A percentile compares a stretch with the other conserved stretches of the same genome.
phyloP scores from a whole-genome alignment of 2,329 filamentous ascomycete species.

The Calonectria hongkongensis region DNA sequence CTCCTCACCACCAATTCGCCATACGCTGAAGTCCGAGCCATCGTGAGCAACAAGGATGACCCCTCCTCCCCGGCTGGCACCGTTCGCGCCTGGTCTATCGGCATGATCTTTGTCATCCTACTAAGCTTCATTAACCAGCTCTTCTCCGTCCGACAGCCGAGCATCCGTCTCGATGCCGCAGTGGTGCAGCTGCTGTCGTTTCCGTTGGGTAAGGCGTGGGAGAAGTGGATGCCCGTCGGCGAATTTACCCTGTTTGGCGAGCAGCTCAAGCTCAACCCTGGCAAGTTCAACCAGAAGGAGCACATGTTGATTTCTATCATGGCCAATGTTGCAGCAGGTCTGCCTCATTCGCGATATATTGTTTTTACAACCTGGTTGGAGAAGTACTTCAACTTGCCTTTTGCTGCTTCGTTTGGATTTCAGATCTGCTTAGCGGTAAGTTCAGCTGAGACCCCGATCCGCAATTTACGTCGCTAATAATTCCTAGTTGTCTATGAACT shows the following conservation, averaged over 20 bases:
- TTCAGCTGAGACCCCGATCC: neutral
- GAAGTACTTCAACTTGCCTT: conserved; percentile 70
- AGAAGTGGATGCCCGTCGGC: conserved; percentile 69
- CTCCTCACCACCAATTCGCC: conserved; percentile 73
- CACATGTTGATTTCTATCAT: conserved; percentile 77
- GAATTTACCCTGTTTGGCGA: conserved; percentile 68
- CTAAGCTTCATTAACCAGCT: conserved; percentile 73
- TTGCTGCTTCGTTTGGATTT: conserved; percentile 68
- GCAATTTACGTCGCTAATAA: conserved; percentile 49
- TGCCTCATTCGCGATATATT: conserved; percentile 70
- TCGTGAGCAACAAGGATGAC: conserved; percentile 73
- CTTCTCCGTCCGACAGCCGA: conserved; percentile 74
- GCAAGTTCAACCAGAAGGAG: conserved; percentile 75
- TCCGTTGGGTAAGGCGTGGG: conserved; percentile 71
- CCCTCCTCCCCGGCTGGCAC: conserved; percentile 71
- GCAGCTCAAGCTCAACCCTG: conserved; percentile 72
- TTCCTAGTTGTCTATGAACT: conserved; percentile 70
- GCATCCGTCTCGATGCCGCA: conserved; percentile 70
- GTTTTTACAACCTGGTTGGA: conserved; percentile 70
- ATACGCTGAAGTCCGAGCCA: conserved; percentile 73
- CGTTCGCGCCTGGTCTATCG: conserved; percentile 72
- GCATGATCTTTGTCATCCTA: conserved; percentile 68
- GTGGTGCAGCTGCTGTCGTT: conserved; percentile 76
- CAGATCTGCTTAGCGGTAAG: conserved; percentile 59
- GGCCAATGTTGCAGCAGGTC: conserved; percentile 73